Percentiles rank a stretch among this genome's conserved stretches.
Conservation (phyloP, 192 early-diverging fungal species). For the Oehlia diaphana region DNA sequence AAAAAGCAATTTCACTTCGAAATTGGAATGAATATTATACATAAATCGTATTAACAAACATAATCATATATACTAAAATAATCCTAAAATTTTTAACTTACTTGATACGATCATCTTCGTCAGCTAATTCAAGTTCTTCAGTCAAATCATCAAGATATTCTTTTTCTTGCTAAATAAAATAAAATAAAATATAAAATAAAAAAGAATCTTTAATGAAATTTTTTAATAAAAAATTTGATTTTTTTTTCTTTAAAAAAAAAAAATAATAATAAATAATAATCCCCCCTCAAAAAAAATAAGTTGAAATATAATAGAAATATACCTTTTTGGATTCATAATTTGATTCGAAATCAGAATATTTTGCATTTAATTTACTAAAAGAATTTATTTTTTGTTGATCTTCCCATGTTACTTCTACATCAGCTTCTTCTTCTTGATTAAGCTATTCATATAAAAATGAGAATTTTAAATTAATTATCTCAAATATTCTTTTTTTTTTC, state of each 20-base stretch:
- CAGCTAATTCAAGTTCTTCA: slow-evolving; percentile 86
- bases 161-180: slow-evolving; percentile 57
- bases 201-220: no score
- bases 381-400: slow-evolving; percentile 96
- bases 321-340: slow-evolving; percentile 82
- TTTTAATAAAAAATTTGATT: no score
- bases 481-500: neutral
- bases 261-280: no score
- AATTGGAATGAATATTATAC: no score
- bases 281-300: no score
- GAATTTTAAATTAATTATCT: neutral
- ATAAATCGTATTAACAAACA: no score
- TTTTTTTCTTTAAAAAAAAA: no score
- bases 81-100: slow-evolving; percentile 9
- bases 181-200: neutral
- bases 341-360: slow-evolving; percentile 76
- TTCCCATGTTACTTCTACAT: slow-evolving; percentile 93
- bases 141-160: slow-evolving; percentile 95
- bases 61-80: no score
- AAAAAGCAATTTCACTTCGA: no score
- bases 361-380: slow-evolving; percentile 85
- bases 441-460: slow-evolving; percentile 24
- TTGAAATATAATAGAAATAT: neutral
- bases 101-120: slow-evolving; percentile 71
- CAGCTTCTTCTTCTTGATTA: slow-evolving; percentile 75